Conservation (phyloP, 1,139 yeast species). For the Ogataea hybrid region DNA sequence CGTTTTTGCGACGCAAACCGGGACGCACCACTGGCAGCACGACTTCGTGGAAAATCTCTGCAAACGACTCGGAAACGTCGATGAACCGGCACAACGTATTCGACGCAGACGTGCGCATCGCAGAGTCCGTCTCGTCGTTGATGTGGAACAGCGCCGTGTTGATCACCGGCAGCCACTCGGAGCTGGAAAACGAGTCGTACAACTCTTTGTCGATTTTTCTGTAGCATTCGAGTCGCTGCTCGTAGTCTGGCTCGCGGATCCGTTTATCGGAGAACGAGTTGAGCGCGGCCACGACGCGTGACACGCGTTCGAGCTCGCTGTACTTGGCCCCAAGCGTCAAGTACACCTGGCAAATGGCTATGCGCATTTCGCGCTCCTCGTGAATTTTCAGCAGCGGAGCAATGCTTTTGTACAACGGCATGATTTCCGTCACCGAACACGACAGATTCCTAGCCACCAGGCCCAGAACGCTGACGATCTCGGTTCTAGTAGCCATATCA, state of each 20-base stretch:
- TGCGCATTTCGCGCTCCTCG: constrained; percentile 59
- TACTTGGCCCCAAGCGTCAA: constrained; percentile 56
- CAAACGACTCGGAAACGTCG: constrained; percentile 47
- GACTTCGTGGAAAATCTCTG: constrained; percentile 49
- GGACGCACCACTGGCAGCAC: constrained; percentile 64
- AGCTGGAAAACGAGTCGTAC: constrained; percentile 43
- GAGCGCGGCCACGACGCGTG: constrained; percentile 54
- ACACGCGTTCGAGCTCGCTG: constrained; percentile 42
- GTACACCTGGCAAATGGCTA: constrained; percentile 59
- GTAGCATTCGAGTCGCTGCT: constrained; percentile 67
- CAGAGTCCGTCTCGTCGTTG: constrained; percentile 76
- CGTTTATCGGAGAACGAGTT: constrained; percentile 66
- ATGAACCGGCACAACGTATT: constrained; percentile 63
- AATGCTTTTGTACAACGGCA: constrained; percentile 51
- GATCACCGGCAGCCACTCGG: constrained; percentile 81
- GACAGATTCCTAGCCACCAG: constrained; percentile 40
- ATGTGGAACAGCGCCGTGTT: constrained; percentile 68
- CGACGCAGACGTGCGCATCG: constrained; percentile 77
- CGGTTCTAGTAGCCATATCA: constrained; percentile 52
- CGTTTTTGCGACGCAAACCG: constrained; percentile 66
- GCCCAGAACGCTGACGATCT: constrained; percentile 55
- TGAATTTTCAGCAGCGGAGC: constrained; percentile 60
- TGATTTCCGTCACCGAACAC: constrained; percentile 52
- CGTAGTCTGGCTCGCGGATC: constrained; percentile 78
- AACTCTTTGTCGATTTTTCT: constrained; percentile 57